Evolutionary conservation across 2,329 filamentous ascomycete genomes (phyloP), one percentile per base, ranked within the genome.

Genomic region (Diaporthe sp.): DNA sequence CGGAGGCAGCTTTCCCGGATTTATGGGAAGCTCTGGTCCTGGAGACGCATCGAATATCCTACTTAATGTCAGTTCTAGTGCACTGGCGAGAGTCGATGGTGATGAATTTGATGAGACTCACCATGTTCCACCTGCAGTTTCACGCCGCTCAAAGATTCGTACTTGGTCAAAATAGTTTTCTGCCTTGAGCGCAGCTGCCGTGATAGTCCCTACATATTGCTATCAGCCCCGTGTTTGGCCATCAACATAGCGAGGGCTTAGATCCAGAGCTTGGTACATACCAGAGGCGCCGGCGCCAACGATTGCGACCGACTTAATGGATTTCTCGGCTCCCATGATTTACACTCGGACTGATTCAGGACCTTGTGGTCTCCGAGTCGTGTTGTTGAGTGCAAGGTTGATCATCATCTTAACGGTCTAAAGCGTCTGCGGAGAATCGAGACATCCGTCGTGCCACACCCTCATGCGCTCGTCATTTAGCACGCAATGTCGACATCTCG

Each of bases 11-110:
- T 78, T 80, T 34, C 88, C 89, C 37, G 87, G 88, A 0, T 82
- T 77, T 15, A 87, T 78, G 1, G 82, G 79, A 8, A 84, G 80
- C 17, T 78, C 74, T 0, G 81, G 79, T 10, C 81, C 80, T 3
- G 87, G 85, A 12, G 84, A 83, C 0, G 85, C 78, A 77, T 91
- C 89, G 75, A 89, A 88, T 71, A 90, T 89, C 89, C 88, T 90
- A 15, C 1, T 61, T 1, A 0, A 3, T 28, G 34, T 78, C 17
- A 74, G 44, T 39, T 0, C 37, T 15, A 28, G 15, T 39, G 15
- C 34, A 6, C 1, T n/a, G 37, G 13, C 22, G 42, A 44, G n/a
- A 28, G 17, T 22, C 31, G 5, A 57, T 44, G 19, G 19, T 4
- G 44, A 49, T 49, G 8, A 37, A 3, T 22, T 13, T 22, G n/a